phyloP scores from a whole-genome alignment of 1,284 basidiomycete species.

The Austroboletus novae-zelandiae region DNA sequence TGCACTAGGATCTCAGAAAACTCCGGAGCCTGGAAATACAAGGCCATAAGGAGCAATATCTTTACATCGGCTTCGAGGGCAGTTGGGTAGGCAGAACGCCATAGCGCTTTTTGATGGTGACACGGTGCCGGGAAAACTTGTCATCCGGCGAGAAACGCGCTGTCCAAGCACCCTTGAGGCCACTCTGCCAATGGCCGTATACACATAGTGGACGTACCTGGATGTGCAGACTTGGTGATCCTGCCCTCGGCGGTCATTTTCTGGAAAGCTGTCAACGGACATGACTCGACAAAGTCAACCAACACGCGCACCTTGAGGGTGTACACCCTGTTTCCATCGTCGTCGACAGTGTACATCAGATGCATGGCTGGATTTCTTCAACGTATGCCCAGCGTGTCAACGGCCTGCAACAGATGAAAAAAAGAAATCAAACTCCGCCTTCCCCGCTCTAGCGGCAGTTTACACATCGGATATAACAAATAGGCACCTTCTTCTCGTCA shows the following conservation, averaged over 20 bases:
- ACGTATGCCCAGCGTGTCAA: not conserved
- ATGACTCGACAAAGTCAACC: not conserved
- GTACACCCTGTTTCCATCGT: conserved; percentile 78
- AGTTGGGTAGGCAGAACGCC: conserved; percentile 85
- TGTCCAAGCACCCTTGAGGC: conserved; percentile 31
- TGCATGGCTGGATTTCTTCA: conserved; percentile 59
- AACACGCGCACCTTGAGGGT: conserved; percentile 74
- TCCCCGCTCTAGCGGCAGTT: not conserved
- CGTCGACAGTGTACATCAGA: conserved; percentile 90
- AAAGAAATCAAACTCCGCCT: conserved; percentile 20
- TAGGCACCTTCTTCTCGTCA: conserved; percentile 1
- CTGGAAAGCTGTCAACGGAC: conserved; percentile 39
- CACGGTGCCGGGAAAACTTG: conserved; percentile 95
- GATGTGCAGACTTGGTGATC: conserved; percentile 92
- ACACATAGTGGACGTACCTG: conserved; percentile 51
- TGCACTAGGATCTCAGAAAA: too few relatives aligned
- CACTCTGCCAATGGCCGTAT: not conserved
- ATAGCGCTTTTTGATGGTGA: conserved; percentile 91
- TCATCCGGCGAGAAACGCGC: conserved; percentile 97
- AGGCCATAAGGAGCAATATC: too few relatives aligned
- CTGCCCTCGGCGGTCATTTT: conserved; percentile 80
- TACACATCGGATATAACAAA: not conserved
- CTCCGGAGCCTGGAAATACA: too few relatives aligned
- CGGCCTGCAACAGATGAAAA: not conserved
- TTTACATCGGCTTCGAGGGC: conserved; percentile 71